Base-by-base conservation (phyloP, 768 basidiomycete genomes). In the Trametes villosa region DNA sequence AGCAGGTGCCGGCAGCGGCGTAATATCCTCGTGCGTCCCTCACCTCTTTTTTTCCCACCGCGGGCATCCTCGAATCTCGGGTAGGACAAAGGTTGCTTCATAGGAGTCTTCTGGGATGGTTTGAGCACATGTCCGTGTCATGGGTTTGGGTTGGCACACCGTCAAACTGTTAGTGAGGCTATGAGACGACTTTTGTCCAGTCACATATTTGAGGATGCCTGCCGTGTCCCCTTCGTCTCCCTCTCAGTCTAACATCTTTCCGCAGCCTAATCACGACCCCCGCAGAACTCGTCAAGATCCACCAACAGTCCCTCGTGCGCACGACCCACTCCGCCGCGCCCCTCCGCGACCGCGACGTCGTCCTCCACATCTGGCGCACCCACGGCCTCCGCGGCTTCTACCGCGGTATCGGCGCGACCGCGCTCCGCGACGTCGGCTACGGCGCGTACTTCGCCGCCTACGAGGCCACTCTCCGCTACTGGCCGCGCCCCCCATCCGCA, bases 281-380 rank as follows among this genome's bases (percentile, higher is more conserved):
- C 0, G 91, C 87, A 9, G 95, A 96, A 64, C 81, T 95, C 1
- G 80, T 96, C 76, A 96, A 96, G 79, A 92, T 95, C 71, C 83
- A 88, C 33, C 89, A 91, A 65, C 91, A 93, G 65, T 81, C 83
- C 30, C 73, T 82, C 48, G 63, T 62, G 42, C 64, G 36, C 57
- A 26, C 57, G n/a, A 6, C 51, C 24, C 55, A 52, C 41, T 40
- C 46, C 64, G 63, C 49, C 59, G 49, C 45, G 50, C 69, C 12
- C 68, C 76, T 46, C 72, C 26, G 68, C 45, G 75, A 52, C 76
- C 81, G 77, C 11, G 74, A 77, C 22, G 80, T 94, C n/a, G 80
- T 85, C 3, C 71, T 77, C 42, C 72, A 79, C 50, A 86, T 94
- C 27, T 76, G 86, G 48, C 76, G 74, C 45, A 74, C 76, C 49